These are phyloP conservation scores for Ustilago trichophora DNA, from an alignment of 1,284 basidiomycete genomes.

Conservation along the genomic window DNA sequence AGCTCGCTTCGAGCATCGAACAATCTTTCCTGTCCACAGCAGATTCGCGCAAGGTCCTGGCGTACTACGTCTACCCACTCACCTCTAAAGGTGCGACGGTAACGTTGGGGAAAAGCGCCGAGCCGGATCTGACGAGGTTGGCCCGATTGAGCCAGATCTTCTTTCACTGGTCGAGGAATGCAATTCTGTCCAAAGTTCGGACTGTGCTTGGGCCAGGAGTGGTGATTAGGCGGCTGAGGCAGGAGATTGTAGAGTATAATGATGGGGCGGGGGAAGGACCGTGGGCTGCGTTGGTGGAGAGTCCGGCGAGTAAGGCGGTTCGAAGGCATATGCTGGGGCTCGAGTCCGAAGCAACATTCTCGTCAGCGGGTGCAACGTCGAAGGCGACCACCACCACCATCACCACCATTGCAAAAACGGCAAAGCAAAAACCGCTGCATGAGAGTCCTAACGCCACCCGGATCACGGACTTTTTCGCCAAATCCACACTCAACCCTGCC, in stretches of 20 bases:
- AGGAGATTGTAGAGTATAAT: slow-evolving; percentile 22
- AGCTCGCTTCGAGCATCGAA: slow-evolving; percentile 38
- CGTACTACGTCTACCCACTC: slow-evolving; percentile 42
- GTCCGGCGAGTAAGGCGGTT: slow-evolving; percentile 29
- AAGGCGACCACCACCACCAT: not conserved
- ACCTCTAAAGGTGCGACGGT: too few species aligned
- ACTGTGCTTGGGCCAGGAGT: slow-evolving; percentile 25
- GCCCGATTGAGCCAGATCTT: slow-evolving; percentile 17
- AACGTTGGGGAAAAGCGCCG: not conserved
- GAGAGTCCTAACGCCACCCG: slow-evolving; percentile 26
- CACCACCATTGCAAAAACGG: slow-evolving; percentile 2
- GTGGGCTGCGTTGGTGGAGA: slow-evolving; percentile 35
- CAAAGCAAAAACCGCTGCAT: slow-evolving; percentile 15
- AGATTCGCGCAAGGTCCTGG: slow-evolving; percentile 28
- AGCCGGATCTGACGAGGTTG: slow-evolving; percentile 14
- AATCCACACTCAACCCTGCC: not conserved
- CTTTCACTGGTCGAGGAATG: slow-evolving; percentile 27
- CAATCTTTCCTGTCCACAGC: slow-evolving; percentile 22
- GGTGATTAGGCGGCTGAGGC: slow-evolving; percentile 19
- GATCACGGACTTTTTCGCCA: slow-evolving; percentile 45
- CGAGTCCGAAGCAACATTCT: not conserved
- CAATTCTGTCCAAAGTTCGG: slow-evolving; percentile 26
- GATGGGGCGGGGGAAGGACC: slow-evolving; percentile 19
- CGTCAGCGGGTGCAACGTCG: not conserved
- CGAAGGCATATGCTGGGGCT: slow-evolving; percentile 7